Conservation (phyloP, 192 early-diverging fungal species). For the Coemansia sp. region DNA sequence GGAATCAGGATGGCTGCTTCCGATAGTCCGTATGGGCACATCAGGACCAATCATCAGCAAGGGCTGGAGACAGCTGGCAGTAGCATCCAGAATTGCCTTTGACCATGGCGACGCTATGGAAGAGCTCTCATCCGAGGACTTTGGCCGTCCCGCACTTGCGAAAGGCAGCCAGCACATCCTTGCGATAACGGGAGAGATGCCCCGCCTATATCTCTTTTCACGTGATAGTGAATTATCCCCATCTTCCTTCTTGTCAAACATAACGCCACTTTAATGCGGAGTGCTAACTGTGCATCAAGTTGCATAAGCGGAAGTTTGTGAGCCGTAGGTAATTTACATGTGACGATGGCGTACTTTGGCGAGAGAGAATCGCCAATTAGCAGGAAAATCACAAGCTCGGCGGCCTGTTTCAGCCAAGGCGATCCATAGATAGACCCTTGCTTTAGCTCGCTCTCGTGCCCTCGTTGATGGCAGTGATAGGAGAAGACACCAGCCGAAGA, state of each 20-base stretch:
- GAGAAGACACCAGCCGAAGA: not conserved
- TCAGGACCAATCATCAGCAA: too few species aligned
- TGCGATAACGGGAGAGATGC: not conserved
- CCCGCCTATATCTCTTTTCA: not conserved
- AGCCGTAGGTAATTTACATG: not conserved
- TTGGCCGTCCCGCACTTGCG: too few species aligned
- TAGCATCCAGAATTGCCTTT: too few species aligned
- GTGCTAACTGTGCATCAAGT: not conserved
- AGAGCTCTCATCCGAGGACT: too few species aligned
- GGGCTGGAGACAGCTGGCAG: too few species aligned
- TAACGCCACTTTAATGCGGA: not conserved
- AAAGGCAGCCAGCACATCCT: not conserved
- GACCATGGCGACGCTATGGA: too few species aligned
- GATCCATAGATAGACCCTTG: not conserved
- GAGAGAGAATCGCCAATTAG: not conserved
- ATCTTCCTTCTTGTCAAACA: not conserved
- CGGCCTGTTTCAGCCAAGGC: not conserved
- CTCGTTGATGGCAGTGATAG: not conserved
- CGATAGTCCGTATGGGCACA: too few species aligned
- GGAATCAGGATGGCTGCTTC: too few species aligned
- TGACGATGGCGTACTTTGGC: conserved; percentile 1
- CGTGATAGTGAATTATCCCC: too few species aligned
- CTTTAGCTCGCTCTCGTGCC: conserved; percentile 1
- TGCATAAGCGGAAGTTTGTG: not conserved
- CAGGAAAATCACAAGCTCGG: not conserved